Evolutionary conservation across 148 eudicot genomes (phyloP), one percentile per base, ranked within the genome.

Genomic region (Linanthus parryae): DNA sequence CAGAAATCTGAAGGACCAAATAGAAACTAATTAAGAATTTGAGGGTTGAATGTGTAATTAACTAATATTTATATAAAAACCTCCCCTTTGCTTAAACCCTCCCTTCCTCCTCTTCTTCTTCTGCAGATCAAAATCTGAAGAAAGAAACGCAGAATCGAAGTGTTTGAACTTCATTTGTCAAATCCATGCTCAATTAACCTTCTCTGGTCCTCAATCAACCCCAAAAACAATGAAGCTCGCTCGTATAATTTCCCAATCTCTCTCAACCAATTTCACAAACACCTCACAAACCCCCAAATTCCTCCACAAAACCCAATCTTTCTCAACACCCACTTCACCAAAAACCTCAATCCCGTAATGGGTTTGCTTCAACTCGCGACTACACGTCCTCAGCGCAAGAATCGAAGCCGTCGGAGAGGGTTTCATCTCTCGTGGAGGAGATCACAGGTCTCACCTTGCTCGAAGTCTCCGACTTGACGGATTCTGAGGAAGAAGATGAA

Each of bases 371-470:
- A 24, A 44, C 50, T 9, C 78, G 76, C 26, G 45, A 22, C 22
- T 70, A 53, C 63, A 58, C 57, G 27, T 61, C 74, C 3, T 17
- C 64, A 17, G 36, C 72, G 34, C 68, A 62, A 7, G 64, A 69
- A 59, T 30, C 77, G 48, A 52, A 58, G 48, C 47, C 71, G 2
- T 55, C 89, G 17, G 74, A 64, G 28, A 79, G 70, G n/a, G n/a
- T n/a, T n/a, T n/a, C n/a, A n/a, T n/a, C n/a, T n/a, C n/a, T n/a
- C n/a, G n/a, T n/a, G n/a, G n/a, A n/a, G n/a, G n/a, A n/a, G n/a
- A n/a, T n/a, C n/a, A n/a, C n/a, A n/a, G n/a, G n/a, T n/a, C n/a
- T n/a, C n/a, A n/a, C n/a, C n/a, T n/a, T n/a, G n/a, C n/a, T n/a
- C n/a, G n/a, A n/a, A n/a, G n/a, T n/a, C n/a, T n/a, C n/a, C n/a